A percentile compares a stretch with the other conserved stretches of the same genome.
phyloP scores from a whole-genome alignment of 345 rosid genomes.

The Cardiospermum halicacabum region DNA sequence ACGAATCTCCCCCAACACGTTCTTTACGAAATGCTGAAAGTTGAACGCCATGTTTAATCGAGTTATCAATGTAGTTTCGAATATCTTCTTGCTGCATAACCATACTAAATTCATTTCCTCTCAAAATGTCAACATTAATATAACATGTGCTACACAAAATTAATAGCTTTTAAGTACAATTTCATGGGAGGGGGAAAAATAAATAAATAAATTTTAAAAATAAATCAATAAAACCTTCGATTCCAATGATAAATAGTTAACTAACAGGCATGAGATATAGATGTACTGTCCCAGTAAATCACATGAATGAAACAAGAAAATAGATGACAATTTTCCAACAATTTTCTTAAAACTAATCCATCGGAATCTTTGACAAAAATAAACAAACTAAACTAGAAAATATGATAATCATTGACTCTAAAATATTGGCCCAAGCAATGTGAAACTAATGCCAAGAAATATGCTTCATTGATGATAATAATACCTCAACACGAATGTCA shows the following conservation, averaged over 20 bases:
- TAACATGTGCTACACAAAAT: neutral
- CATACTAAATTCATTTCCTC: slow-evolving; percentile 19
- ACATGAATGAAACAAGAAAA: neutral
- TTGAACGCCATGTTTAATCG: slow-evolving; percentile 78
- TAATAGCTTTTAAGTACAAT: neutral
- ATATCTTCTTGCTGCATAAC: slow-evolving; percentile 93
- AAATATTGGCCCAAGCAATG: slow-evolving; percentile 3
- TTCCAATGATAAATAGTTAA: no score
- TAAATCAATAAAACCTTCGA: no score
- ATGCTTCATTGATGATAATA: slow-evolving; percentile 7
- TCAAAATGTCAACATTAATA: neutral
- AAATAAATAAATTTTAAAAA: neutral
- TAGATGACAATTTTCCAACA: neutral
- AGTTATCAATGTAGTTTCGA: slow-evolving; percentile 81
- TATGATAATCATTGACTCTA: neutral
- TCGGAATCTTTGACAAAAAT: neutral
- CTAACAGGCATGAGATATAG: neutral
- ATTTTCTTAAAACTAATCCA: neutral
- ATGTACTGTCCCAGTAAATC: neutral
- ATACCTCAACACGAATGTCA: slow-evolving; percentile 99
- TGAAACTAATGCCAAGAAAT: neutral
- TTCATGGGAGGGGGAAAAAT: neutral
- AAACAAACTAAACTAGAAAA: neutral
- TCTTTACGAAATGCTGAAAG: slow-evolving; percentile 85
- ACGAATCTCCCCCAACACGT: slow-evolving; percentile 92